A percentile compares a stretch with the other conserved stretches of the same genome.
Evolutionary conservation across 2,329 filamentous ascomycete species (phyloP).

Genomic region (Diplodia scrobiculata): DNA sequence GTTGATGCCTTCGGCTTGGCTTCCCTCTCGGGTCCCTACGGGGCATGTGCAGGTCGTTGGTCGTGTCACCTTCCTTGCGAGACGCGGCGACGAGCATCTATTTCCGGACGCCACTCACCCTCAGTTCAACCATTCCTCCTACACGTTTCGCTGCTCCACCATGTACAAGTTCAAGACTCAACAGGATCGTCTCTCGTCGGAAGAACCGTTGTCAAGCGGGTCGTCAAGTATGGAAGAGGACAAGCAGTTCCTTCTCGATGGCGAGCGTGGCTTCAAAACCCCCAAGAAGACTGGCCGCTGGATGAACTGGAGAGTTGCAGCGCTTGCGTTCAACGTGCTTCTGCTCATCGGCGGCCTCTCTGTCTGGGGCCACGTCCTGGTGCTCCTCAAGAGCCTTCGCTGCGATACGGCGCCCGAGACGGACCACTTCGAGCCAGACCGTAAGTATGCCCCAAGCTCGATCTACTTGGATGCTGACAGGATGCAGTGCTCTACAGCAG

Average conservation of each 20-base stretch:
- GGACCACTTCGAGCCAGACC: slow-evolving; percentile 2
- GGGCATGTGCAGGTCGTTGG: neutral
- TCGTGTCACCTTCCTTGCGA: too few species aligned
- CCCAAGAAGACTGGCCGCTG: neutral
- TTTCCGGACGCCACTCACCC: neutral
- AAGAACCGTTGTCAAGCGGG: neutral
- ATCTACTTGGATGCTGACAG: neutral
- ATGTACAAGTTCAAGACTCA: slow-evolving; percentile 6
- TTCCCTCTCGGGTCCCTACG: too few species aligned
- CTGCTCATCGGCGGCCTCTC: slow-evolving; percentile 2
- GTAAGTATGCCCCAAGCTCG: neutral
- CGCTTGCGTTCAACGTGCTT: neutral
- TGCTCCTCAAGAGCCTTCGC: slow-evolving; percentile 2
- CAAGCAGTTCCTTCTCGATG: slow-evolving; percentile 12
- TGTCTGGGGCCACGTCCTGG: slow-evolving; percentile 3
- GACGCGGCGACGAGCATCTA: neutral
- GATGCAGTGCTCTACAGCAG: slow-evolving; percentile 5
- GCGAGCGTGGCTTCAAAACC: neutral
- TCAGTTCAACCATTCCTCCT: neutral
- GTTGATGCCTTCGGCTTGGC: too few species aligned
- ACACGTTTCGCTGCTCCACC: too few species aligned
- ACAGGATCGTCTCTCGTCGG: neutral
- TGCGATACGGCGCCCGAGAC: neutral
- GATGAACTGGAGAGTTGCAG: slow-evolving; percentile 1
- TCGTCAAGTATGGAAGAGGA: slow-evolving; percentile 4